Percentiles rank a stretch among this genome's conserved stretches.
These are phyloP conservation scores for Scutellaria galericulata DNA, from an alignment of 257 asterid genomes.

Conservation along the genomic window DNA sequence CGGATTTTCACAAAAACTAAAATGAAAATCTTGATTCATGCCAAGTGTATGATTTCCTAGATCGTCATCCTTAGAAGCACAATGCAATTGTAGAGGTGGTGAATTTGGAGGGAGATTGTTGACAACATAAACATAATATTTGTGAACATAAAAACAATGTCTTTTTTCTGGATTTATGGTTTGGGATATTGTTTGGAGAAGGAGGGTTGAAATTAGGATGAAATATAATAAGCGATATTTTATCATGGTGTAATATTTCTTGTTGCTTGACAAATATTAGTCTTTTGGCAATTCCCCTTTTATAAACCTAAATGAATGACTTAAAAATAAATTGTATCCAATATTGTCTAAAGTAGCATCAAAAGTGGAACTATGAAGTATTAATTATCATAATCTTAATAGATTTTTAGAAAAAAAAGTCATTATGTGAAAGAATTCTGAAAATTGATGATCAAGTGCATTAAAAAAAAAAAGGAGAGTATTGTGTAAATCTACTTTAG, in stretches of 20 bases:
- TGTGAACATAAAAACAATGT: not conserved
- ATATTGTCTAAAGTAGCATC: too few species aligned
- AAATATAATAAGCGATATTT: not conserved
- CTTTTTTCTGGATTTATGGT: too few species aligned
- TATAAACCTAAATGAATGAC: not conserved
- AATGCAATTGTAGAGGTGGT: not conserved
- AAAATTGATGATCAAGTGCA: too few species aligned
- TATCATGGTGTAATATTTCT: not conserved
- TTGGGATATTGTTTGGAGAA: not conserved
- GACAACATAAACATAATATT: not conserved
- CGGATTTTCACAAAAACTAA: conserved; percentile 3
- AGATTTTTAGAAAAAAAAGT: too few species aligned
- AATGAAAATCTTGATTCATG: not conserved
- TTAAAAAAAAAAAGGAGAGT: too few species aligned
- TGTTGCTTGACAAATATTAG: not conserved
- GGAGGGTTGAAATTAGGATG: not conserved
- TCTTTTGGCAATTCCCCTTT: not conserved
- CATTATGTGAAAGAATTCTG: too few species aligned
- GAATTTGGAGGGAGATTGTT: conserved; percentile 30
- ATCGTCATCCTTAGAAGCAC: conserved; percentile 12
- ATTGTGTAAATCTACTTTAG: too few species aligned
- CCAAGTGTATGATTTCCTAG: conserved; percentile 5
- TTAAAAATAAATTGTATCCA: too few species aligned
- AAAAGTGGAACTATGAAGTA: too few species aligned
- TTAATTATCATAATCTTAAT: too few species aligned